Base-by-base conservation (phyloP, 345 rosid genomes). In the Hibiscus mutabilis region DNA sequence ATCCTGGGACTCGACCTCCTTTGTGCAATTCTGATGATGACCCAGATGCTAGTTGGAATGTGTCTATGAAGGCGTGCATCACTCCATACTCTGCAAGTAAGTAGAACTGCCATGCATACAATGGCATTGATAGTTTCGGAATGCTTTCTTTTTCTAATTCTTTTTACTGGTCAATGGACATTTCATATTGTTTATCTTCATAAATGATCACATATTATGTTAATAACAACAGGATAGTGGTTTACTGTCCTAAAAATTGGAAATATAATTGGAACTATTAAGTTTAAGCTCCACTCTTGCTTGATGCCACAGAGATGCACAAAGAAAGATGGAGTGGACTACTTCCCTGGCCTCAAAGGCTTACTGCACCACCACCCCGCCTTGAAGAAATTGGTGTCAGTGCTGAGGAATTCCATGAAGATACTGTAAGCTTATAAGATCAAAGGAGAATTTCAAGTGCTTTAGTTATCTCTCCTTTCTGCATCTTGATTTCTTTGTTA, bases 321-420 rank as follows among this genome's bases (percentile, higher is more conserved):
- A 85, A 80, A 66, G 97, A 83, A 78, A 93, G 78, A 77, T 89
- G 93, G 66, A 85, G 89, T 25, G 93, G 96, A 60, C 76, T 93
- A 71, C 84, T 80, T 78, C 97, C 97, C 40, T 93, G 98, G 98
- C 98, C 98, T n/a, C 85, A 77, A 77, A 86, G 98, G 78, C 92
- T 93, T 25, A 86, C 79, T 52, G 78, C 87, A 37, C 80, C 89
- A 11, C 85, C 96, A 33, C 97, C 92, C 62, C 98, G 97, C 49
- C 86, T 93, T 72, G 93, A 91, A 76, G 98, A 93, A 77, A 69
- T 93, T 4, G 88, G 87, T 59, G 83, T 93, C 79, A 85, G 83
- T 73, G 76, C 91, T 24, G 84, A 82, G 73, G 84, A 85, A 78
- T 93, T 89, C 64, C 87, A 73, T 57, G 89, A 87, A 78, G 98